Evolutionary conservation across 768 basidiomycete genomes (phyloP).

Genomic region (Hortiboletus flavorubellus): DNA sequence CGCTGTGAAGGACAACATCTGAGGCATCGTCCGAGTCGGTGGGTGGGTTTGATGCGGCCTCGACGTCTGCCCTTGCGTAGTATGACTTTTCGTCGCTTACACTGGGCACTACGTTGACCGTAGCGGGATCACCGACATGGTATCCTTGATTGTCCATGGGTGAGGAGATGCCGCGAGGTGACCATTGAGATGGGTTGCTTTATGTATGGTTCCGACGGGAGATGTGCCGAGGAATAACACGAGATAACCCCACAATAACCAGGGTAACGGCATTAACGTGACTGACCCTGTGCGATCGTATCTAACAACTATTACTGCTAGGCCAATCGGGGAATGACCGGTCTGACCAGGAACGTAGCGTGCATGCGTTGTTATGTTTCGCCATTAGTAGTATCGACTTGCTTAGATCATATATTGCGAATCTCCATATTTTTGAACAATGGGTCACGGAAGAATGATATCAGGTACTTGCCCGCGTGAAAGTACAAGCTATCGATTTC

Average conservation of each 20-base stretch:
- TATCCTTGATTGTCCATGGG: conserved; percentile 4
- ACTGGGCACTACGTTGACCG: background rate
- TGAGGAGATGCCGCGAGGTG: background rate
- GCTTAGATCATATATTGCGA: too few species aligned
- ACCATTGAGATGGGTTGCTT: background rate
- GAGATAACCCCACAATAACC: background rate
- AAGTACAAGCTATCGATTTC: too few species aligned
- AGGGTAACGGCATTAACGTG: background rate
- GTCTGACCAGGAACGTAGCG: background rate
- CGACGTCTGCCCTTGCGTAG: conserved; percentile 34
- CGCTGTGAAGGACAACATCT: conserved; percentile 33
- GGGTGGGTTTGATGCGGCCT: conserved; percentile 13
- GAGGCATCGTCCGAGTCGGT: conserved; percentile 2
- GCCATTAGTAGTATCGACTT: background rate
- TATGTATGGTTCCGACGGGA: background rate
- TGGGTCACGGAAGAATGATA: too few species aligned
- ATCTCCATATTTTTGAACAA: too few species aligned
- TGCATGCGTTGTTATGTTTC: background rate
- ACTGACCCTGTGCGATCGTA: background rate
- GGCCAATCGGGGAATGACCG: background rate
- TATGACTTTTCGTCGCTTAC: conserved; percentile 13
- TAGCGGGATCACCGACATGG: background rate
- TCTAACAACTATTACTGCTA: too few species aligned
- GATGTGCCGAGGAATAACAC: background rate
- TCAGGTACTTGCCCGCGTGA: too few species aligned